A percentile compares a stretch with the other conserved stretches of the same genome.
Conservation (phyloP, 805 yeast genomes). For the Sungouiella thailandica region DNA sequence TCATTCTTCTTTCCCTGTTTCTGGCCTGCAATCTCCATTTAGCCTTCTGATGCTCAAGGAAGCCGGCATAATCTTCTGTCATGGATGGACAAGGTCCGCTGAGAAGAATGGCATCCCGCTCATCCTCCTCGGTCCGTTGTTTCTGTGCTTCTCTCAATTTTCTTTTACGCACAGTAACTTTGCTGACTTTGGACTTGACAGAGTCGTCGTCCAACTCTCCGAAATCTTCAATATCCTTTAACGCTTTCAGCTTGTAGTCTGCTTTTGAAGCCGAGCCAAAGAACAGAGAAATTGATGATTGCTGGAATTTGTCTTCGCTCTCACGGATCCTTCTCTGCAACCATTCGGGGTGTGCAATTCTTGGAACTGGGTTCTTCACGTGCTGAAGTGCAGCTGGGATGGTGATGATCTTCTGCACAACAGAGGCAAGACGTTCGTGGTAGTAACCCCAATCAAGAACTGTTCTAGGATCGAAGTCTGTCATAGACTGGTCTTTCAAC, state of each 20-base stretch:
- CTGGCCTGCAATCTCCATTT: conserved; percentile 81
- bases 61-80: conserved; percentile 59
- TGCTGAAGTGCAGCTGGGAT: conserved; percentile 96
- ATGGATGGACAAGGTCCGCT: conserved; percentile 61
- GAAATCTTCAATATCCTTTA: conserved; percentile 74
- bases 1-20: conserved; percentile 65
- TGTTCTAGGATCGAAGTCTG: conserved; percentile 78
- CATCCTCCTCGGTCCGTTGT: conserved; percentile 36
- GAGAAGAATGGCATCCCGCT: conserved; percentile 42
- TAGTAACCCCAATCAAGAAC: conserved; percentile 94
- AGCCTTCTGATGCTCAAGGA: conserved; percentile 72
- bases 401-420: conserved; percentile 88
- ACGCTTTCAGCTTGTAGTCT: conserved; percentile 26
- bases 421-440: conserved; percentile 84
- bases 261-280: conserved; percentile 43
- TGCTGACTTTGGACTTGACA: conserved; percentile 30
- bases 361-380: conserved; percentile 85
- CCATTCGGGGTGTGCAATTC: conserved; percentile 96
- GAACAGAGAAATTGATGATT: conserved; percentile 56
- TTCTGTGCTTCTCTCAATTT: conserved; percentile 21
- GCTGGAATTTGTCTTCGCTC: conserved; percentile 66
- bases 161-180: conserved; percentile 46
- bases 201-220: conserved; percentile 32
- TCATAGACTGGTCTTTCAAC: conserved; percentile 74
- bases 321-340: conserved; percentile 56